Evolutionary conservation across 208 protist species (phyloP).

Genomic region (Acanthamoeba sp.): DNA sequence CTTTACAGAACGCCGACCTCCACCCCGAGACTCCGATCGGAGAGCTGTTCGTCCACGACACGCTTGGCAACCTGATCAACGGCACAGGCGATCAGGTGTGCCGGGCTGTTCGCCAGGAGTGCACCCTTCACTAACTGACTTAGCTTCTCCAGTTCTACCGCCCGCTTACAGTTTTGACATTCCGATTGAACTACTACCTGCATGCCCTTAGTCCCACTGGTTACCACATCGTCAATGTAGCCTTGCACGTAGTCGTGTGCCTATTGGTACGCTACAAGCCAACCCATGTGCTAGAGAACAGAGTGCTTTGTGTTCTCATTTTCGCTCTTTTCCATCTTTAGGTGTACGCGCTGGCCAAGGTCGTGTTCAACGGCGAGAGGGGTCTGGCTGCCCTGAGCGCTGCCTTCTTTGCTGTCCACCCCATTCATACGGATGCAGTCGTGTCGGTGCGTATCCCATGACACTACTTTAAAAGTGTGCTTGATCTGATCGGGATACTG

Average conservation of each 20-base stretch:
- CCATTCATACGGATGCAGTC: conserved; percentile 92
- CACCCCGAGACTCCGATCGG: neutral
- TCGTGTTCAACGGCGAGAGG: neutral
- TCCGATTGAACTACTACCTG: conserved; percentile 53
- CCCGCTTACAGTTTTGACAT: conserved; percentile 39
- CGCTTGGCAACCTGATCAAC: conserved; percentile 6
- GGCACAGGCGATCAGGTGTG: neutral
- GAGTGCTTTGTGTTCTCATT: neutral
- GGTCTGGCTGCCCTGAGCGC: conserved; percentile 74
- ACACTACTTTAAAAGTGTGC: neutral
- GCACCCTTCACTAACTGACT: too few species aligned
- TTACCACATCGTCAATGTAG: conserved; percentile 56
- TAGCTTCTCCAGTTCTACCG: conserved; percentile 13
- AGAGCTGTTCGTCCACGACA: conserved; percentile 9
- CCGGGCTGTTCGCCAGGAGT: neutral
- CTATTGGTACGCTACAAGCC: neutral
- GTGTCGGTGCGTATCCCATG: conserved; percentile 58
- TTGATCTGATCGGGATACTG: too few species aligned
- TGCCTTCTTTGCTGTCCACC: conserved; percentile 91
- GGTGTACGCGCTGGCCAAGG: neutral
- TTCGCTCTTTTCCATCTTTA: neutral
- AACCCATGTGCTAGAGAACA: neutral
- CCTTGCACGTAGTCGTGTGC: neutral
- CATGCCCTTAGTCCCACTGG: neutral
- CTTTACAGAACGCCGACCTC: conserved; percentile 12